Evolutionary conservation across 2,329 filamentous ascomycete genomes (phyloP).

Genomic region (Diaporthe nobilis): DNA sequence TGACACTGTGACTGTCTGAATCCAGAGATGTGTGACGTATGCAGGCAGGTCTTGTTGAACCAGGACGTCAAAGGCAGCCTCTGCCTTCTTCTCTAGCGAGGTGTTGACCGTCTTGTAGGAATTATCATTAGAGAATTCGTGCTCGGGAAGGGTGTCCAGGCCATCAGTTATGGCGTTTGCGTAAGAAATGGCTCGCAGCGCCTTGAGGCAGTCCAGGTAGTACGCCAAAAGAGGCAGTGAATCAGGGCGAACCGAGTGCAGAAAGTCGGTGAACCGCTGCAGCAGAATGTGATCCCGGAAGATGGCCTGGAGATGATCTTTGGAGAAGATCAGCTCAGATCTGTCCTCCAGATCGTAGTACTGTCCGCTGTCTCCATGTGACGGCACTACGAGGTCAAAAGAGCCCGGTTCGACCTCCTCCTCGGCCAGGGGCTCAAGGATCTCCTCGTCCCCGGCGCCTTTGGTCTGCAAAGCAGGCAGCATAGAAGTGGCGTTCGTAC

Average conservation of each 20-base stretch:
- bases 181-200: slow-evolving; percentile 78
- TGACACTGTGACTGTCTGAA: slow-evolving; percentile 77
- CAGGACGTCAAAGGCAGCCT: slow-evolving; percentile 74
- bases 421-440: slow-evolving; percentile 55
- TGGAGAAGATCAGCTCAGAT: slow-evolving; percentile 76
- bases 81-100: slow-evolving; percentile 73
- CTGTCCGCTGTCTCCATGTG: slow-evolving; percentile 49
- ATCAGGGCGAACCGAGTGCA: slow-evolving; percentile 71
- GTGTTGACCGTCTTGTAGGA: slow-evolving; percentile 69
- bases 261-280: slow-evolving; percentile 76
- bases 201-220: slow-evolving; percentile 80
- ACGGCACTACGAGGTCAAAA: slow-evolving; percentile 59
- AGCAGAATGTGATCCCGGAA: slow-evolving; percentile 75
- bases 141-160: slow-evolving; percentile 68
- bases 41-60: slow-evolving; percentile 79
- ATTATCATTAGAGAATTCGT: slow-evolving; percentile 67
- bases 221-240: slow-evolving; percentile 79
- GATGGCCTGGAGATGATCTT: slow-evolving; percentile 74
- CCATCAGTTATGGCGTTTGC: slow-evolving; percentile 77
- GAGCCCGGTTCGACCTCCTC: slow-evolving; percentile 65
- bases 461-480: slow-evolving; percentile 59
- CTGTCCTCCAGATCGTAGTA: slow-evolving; percentile 73
- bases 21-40: slow-evolving; percentile 78
- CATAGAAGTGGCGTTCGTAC: slow-evolving; percentile 36
- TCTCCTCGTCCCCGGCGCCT: slow-evolving; percentile 54